Conservation (phyloP, 2,329 filamentous ascomycete genomes). For the Trichophyton simii region DNA sequence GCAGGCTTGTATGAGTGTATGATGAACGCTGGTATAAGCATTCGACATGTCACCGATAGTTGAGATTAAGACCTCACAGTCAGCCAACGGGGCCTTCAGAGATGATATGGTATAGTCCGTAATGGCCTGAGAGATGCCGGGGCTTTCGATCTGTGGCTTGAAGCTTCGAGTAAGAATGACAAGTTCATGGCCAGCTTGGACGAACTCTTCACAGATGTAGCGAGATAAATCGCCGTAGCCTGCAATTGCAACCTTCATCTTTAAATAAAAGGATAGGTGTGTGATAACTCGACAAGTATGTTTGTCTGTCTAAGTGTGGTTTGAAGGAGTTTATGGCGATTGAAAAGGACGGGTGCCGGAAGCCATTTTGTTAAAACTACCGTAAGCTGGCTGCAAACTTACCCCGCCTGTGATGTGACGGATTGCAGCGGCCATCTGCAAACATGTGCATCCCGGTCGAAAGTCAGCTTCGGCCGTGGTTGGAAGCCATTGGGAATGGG, state of each 20-base stretch:
- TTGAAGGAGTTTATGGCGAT: too few relatives aligned
- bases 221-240: background rate
- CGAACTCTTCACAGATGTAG: slow-evolving; percentile 6
- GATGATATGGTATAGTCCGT: slow-evolving; percentile 3
- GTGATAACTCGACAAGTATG: too few relatives aligned
- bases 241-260: slow-evolving; percentile 7
- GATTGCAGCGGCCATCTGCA: too few relatives aligned
- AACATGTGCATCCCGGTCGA: too few relatives aligned
- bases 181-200: background rate
- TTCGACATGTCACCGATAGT: background rate
- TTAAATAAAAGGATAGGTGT: background rate
- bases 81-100: background rate
- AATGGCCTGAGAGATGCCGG: background rate
- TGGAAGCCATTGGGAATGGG: too few relatives aligned
- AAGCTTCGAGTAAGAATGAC: slow-evolving; percentile 1
- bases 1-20: slow-evolving; percentile 4
- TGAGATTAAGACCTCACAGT: slow-evolving; percentile 4
- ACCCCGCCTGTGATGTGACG: too few relatives aligned
- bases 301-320: too few relatives aligned
- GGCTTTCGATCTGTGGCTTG: background rate
- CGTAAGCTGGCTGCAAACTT: too few relatives aligned
- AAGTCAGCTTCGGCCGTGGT: too few relatives aligned
- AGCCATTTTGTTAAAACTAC: too few relatives aligned
- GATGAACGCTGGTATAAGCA: background rate
- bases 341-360: too few relatives aligned